These are phyloP conservation scores for Scenedesmus sp. DNA, from an alignment of 163 green algal species.

Conservation along the genomic window DNA sequence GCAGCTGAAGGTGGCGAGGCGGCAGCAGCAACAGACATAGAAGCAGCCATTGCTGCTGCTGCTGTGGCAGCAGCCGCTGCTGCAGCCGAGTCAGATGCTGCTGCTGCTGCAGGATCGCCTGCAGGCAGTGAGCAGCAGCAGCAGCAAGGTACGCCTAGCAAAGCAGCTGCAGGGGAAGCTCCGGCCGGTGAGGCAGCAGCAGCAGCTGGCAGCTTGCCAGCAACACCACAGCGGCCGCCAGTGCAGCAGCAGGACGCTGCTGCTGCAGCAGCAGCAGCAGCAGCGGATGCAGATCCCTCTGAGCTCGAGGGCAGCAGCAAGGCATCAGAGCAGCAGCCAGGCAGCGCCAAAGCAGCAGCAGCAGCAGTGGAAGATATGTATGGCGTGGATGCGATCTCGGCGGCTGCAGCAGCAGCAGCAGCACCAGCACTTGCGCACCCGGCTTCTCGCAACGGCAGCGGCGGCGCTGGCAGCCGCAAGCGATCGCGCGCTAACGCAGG, in stretches of 20 bases:
- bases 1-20: neutral
- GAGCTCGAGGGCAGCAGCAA: neutral
- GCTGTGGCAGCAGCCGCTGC: neutral
- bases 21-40: neutral
- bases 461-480: slow-evolving; percentile 6
- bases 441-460: neutral
- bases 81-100: neutral
- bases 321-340: neutral
- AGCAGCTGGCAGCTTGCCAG: neutral
- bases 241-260: neutral
- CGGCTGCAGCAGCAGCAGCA: neutral
- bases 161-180: neutral
- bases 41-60: neutral
- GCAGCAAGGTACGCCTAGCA: neutral
- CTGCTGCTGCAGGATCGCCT: neutral
- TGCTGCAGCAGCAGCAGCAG: neutral
- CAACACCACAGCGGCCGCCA: neutral
- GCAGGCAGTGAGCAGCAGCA: neutral
- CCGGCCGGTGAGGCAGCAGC: no score
- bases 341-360: neutral
- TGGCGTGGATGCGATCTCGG: neutral
- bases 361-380: neutral
- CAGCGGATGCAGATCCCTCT: neutral
- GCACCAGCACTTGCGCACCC: neutral
- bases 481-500: neutral